These are phyloP conservation scores for Kingdonia uniflora DNA, from an alignment of 164 flowering plant species.

Conservation along the genomic window DNA sequence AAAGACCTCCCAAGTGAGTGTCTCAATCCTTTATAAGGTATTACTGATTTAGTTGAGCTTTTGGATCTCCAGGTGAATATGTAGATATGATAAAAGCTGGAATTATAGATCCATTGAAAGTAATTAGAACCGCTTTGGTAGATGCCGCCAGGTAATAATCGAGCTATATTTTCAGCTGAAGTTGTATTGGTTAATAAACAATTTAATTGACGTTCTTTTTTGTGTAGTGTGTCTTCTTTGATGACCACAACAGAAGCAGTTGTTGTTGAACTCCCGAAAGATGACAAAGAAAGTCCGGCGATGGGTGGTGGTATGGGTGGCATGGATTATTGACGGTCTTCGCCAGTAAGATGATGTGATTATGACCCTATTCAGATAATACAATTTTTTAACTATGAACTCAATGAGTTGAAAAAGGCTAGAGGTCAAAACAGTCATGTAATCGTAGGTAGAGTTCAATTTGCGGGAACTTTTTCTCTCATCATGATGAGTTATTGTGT, in stretches of 20 bases:
- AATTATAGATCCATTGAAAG: constrained; percentile 91
- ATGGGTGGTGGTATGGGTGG: constrained; percentile 78
- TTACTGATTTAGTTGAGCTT: not conserved
- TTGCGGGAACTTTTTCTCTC: too few relatives aligned
- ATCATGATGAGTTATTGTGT: too few relatives aligned
- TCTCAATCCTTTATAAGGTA: too few relatives aligned
- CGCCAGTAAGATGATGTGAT: too few relatives aligned
- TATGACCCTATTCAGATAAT: too few relatives aligned
- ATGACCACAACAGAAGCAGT: constrained; percentile 95
- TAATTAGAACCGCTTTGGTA: constrained; percentile 87
- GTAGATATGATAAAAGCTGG: constrained; percentile 95
- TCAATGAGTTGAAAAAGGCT: too few relatives aligned
- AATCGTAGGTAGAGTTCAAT: too few relatives aligned
- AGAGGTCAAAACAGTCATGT: too few relatives aligned
- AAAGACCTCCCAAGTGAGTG: too few relatives aligned
- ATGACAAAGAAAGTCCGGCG: constrained; percentile 52
- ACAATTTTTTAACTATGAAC: too few relatives aligned
- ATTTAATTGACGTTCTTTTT: not conserved
- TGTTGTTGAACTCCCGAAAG: constrained; percentile 77
- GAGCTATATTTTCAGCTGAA: not conserved
- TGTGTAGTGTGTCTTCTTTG: constrained; percentile 74
- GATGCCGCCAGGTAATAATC: constrained; percentile 81
- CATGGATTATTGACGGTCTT: constrained; percentile 47
- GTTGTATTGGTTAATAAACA: not conserved
- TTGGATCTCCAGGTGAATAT: constrained; percentile 52